Evolutionary conservation across 148 eudicot species (phyloP), one percentile per base, ranked within the genome.

Genomic region (Silene uniflora): DNA sequence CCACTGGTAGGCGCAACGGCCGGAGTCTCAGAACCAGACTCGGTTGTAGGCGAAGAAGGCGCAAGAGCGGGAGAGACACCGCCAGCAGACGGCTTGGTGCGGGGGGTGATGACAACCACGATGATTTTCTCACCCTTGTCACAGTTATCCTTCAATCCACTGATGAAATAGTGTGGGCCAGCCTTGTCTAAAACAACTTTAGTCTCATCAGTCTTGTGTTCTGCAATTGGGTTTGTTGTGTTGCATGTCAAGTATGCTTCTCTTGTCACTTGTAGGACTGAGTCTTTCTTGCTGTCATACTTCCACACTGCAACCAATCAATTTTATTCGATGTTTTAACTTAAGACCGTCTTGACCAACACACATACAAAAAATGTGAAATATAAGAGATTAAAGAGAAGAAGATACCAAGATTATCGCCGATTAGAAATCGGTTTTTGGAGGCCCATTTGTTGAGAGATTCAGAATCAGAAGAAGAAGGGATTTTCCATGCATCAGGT

Each of bases 111-210:
- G 13, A 89, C 93, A 6, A 89, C 89, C 23, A 89, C 90, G 44
- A 88, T 80, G 80, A 91, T 44, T 89, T 87, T 91, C 91, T 89
- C 86, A 0, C 91, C 97, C 67, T 88, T 84, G 52, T 84, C 83
- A 78, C 97, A 91, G 81, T 89, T 75, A 1, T 82, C 84, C 23
- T 81, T 42, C 0, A 85, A 71, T n/a, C 97, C 93, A 59, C 91
- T 89, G 63, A 89, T 88, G 84, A 88, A 89, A 79, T 89, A 89
- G 83, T 75, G 87, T 10, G 93, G 88, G 7, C 97, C 97, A 0
- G 97, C 72, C 25, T 52, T 75, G 44, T 82, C 77, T 5, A 91
- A 73, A 64, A 35, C 77, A 62, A 89, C 81, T 80, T 61, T 84
- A 35, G 91, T 83, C 49, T 85, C 83, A 3, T 84, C 93, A 46